These are phyloP conservation scores for Dactylorhiza incarnata DNA, from an alignment of 106 monocot species.

Conservation along the genomic window DNA sequence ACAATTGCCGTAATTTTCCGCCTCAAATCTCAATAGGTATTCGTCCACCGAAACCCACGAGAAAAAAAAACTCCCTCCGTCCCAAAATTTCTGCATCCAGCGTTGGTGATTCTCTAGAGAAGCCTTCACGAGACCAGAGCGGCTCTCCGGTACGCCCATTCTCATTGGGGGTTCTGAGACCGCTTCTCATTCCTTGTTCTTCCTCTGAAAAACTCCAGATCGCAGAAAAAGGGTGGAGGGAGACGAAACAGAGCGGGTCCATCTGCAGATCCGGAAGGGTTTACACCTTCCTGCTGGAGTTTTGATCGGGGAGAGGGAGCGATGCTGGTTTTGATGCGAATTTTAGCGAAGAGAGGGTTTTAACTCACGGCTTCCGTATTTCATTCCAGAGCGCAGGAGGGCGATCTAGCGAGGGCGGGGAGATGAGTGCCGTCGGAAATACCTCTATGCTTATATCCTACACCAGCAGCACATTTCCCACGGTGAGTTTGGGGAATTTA, in stretches of 20 bases:
- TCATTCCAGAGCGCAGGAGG: background rate
- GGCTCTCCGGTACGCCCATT: too few relatives aligned
- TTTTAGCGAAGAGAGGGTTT: background rate
- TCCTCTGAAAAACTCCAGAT: background rate
- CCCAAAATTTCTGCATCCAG: too few relatives aligned
- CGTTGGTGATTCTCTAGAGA: too few relatives aligned
- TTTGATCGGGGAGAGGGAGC: slow-evolving; percentile 1
- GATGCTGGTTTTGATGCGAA: background rate
- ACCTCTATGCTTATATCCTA: slow-evolving; percentile 11
- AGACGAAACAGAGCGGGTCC: background rate
- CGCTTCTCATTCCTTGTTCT: background rate
- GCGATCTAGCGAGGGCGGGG: background rate
- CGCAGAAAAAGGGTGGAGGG: background rate
- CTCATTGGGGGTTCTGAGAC: too few relatives aligned
- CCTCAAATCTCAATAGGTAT: too few relatives aligned
- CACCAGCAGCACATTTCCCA: slow-evolving; percentile 9
- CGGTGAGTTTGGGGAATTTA: background rate
- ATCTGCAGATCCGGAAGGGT: background rate
- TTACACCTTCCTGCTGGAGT: background rate
- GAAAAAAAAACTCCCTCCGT: too few relatives aligned
- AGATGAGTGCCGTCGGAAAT: slow-evolving; percentile 8
- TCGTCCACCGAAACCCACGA: too few relatives aligned
- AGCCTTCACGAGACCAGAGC: too few relatives aligned
- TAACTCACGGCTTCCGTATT: background rate
- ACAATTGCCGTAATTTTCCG: too few relatives aligned